A percentile compares a stretch with the other conserved stretches of the same genome.
Conservation (phyloP, 2,329 filamentous ascomycete species). For the Trichoderma sp. region DNA sequence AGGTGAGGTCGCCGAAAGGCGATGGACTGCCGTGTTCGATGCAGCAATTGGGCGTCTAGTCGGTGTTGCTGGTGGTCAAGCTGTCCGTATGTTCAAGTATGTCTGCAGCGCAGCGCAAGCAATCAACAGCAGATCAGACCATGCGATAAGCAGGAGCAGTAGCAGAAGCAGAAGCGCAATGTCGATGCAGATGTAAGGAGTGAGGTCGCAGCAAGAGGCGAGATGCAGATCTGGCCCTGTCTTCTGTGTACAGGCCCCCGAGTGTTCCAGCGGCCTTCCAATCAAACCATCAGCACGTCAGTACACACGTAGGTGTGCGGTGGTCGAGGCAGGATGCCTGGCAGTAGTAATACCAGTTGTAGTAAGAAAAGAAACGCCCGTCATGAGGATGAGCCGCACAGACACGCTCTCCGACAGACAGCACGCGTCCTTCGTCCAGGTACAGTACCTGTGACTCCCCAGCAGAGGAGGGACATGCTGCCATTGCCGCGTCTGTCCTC, state of each 20-base stretch:
- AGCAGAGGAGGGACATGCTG: neutral
- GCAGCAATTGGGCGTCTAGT: neutral
- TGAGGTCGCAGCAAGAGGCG: neutral
- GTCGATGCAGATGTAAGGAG: neutral
- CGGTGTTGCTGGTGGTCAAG: neutral
- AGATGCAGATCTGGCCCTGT: neutral
- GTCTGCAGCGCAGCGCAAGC: neutral
- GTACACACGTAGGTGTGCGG: neutral
- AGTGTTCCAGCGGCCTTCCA: neutral
- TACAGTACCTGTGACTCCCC: neutral
- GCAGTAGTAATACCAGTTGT: constrained; percentile 5
- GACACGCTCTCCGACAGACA: neutral
- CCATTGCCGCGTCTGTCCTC: neutral
- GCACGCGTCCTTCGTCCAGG: neutral
- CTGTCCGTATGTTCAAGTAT: neutral
- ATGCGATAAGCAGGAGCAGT: neutral
- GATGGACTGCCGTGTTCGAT: constrained; percentile 7
- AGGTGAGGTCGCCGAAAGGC: constrained; percentile 10
- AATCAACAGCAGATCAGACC: neutral
- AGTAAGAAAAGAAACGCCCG: constrained; percentile 19
- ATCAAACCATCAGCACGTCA: neutral
- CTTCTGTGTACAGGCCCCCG: neutral
- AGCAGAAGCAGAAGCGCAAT: neutral
- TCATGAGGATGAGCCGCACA: constrained; percentile 10
- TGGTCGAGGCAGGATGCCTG: neutral